Percentiles rank a stretch among this genome's conserved stretches.
phyloP scores from a whole-genome alignment of 2,329 filamentous ascomycete species.

The Trichoderma sp. region DNA sequence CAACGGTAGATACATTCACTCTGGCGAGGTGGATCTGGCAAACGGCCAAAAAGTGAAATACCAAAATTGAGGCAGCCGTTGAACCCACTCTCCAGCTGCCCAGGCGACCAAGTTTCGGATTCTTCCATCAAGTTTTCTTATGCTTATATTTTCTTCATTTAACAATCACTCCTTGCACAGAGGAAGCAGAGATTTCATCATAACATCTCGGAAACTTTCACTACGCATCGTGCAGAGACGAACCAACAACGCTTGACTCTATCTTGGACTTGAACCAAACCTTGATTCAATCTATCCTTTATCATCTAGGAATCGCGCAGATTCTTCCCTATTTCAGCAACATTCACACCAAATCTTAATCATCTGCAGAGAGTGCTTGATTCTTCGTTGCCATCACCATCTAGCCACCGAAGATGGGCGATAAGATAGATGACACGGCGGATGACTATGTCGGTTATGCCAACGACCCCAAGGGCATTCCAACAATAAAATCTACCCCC shows the following conservation, averaged over 20 bases:
- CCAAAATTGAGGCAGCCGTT: background rate
- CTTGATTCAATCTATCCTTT: background rate
- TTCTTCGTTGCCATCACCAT: background rate
- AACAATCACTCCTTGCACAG: background rate
- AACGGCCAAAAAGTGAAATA: background rate
- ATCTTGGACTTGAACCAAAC: background rate
- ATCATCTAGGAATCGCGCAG: background rate
- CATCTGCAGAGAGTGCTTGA: background rate
- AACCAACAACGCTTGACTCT: background rate
- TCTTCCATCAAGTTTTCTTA: background rate
- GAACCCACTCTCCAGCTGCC: background rate
- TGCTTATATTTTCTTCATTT: background rate
- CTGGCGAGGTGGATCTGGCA: background rate
- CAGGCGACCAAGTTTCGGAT: background rate
- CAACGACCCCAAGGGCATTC: background rate
- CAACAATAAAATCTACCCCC: background rate
- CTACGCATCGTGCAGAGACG: background rate
- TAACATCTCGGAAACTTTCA: background rate
- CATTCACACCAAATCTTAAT: background rate
- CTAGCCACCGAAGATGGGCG: background rate
- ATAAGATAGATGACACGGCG: background rate
- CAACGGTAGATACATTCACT: background rate
- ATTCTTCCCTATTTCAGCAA: background rate
- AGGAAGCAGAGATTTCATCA: background rate
- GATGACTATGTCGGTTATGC: background rate